Evolutionary conservation across 192 early-diverging fungal species (phyloP).

Genomic region (Oehlia diaphana): DNA sequence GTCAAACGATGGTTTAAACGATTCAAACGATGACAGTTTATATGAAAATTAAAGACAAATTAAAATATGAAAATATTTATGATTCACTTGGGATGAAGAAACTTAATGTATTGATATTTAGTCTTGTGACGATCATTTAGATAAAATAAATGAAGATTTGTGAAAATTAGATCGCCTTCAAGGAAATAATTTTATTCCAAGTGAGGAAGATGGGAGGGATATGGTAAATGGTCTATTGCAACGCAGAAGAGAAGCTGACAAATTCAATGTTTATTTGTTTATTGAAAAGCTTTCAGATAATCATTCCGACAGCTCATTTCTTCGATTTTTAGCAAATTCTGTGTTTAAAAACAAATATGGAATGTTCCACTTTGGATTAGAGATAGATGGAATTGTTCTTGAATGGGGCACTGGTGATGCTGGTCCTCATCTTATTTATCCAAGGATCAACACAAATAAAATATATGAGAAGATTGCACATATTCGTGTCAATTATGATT

Average conservation of each 20-base stretch:
- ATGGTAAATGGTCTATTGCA: no score
- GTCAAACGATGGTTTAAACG: no score
- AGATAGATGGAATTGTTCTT: background rate
- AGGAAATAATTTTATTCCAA: no score
- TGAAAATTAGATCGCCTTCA: no score
- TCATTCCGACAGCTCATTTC: background rate
- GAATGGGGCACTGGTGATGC: background rate
- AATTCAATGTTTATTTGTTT: background rate
- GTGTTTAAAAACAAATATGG: background rate
- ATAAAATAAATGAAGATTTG: no score
- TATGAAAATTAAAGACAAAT: no score
- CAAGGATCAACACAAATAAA: background rate
- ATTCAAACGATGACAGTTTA: no score
- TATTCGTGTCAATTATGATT: background rate
- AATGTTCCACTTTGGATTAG: constrained; percentile 1
- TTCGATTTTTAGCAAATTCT: background rate
- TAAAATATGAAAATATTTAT: no score
- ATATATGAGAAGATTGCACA: background rate
- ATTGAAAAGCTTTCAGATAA: background rate
- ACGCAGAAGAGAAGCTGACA: background rate
- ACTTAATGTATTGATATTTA: no score
- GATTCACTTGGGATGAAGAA: no score
- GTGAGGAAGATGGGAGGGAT: background rate
- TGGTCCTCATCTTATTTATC: background rate
- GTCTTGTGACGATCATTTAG: no score